These are phyloP conservation scores for Blastomyces gilchristii DNA, from an alignment of 2,329 filamentous ascomycete species.

Conservation along the genomic window DNA sequence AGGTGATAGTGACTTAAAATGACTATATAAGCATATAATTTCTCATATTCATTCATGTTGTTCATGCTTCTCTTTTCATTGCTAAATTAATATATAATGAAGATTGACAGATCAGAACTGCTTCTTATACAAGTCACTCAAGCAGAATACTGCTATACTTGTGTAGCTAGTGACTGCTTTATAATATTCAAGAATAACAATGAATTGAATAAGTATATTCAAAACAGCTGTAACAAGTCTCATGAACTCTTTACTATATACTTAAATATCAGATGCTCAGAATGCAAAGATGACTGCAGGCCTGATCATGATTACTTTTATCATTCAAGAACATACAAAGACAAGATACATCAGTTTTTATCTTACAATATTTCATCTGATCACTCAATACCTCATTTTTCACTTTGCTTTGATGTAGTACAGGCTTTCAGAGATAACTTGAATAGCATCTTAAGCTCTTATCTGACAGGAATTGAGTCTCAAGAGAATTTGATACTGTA, in stretches of 20 bases:
- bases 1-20: too few species aligned
- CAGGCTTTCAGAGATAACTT: neutral
- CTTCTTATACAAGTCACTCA: neutral
- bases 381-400: neutral
- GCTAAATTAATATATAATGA: slow-evolving; percentile 1
- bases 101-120: slow-evolving; percentile 4
- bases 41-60: neutral
- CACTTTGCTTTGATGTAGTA: slow-evolving; percentile 4
- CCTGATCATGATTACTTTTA: slow-evolving; percentile 5
- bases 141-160: slow-evolving; percentile 6
- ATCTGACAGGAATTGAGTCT: too few species aligned
- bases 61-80: neutral
- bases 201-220: neutral
- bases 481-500: slow-evolving; percentile 1
- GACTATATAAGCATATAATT: too few species aligned
- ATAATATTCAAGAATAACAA: neutral
- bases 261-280: neutral
- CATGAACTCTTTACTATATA: slow-evolving; percentile 5
- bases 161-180: slow-evolving; percentile 1
- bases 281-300: neutral
- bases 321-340: slow-evolving; percentile 2
- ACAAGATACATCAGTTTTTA: slow-evolving; percentile 2
- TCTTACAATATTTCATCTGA: neutral
- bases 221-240: neutral
- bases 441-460: neutral